These are phyloP conservation scores for Boletus tomentosulus DNA, from an alignment of 768 basidiomycete genomes.

Conservation along the genomic window DNA sequence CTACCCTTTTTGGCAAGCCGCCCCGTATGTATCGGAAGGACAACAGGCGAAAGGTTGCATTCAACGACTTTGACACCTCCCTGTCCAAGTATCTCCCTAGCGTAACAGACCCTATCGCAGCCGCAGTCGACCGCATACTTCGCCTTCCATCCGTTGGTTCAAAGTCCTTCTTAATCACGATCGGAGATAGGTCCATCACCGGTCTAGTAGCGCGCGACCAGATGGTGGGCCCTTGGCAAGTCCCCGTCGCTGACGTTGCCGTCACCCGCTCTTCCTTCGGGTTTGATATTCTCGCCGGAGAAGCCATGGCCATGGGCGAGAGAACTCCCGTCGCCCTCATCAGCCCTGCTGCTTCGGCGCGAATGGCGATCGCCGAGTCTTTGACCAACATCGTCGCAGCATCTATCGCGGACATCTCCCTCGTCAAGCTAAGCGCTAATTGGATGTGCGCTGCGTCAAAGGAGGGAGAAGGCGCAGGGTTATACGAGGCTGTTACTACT, in stretches of 20 bases:
- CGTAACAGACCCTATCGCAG: constrained; percentile 44
- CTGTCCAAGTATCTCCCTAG: constrained; percentile 63
- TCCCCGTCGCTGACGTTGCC: constrained; percentile 95
- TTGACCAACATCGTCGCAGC: constrained; percentile 90
- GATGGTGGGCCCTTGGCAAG: constrained; percentile 99
- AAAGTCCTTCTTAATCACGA: constrained; percentile 97
- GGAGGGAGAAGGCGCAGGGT: constrained; percentile 79
- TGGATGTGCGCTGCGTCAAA: constrained; percentile 98
- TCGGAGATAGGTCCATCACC: constrained; percentile 91
- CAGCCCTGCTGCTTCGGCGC: constrained; percentile 82
- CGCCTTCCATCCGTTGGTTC: constrained; percentile 90
- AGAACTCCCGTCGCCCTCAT: constrained; percentile 90
- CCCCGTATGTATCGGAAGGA: constrained; percentile 86
- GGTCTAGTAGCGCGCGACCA: constrained; percentile 95
- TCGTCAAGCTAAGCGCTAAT: constrained; percentile 95
- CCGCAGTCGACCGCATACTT: constrained; percentile 78
- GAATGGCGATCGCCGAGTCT: constrained; percentile 94
- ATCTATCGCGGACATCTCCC: constrained; percentile 58
- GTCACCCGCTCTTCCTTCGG: constrained; percentile 95
- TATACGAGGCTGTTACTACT: constrained; percentile 88
- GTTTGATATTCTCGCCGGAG: constrained; percentile 77
- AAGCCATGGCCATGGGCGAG: constrained; percentile 99
- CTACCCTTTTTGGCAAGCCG: constrained; percentile 93
- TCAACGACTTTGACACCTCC: constrained; percentile 64
- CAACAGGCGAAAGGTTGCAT: constrained; percentile 37